Evolutionary conservation across 306 rosid genomes (phyloP).

Genomic region (Ochetophila trinervis): DNA sequence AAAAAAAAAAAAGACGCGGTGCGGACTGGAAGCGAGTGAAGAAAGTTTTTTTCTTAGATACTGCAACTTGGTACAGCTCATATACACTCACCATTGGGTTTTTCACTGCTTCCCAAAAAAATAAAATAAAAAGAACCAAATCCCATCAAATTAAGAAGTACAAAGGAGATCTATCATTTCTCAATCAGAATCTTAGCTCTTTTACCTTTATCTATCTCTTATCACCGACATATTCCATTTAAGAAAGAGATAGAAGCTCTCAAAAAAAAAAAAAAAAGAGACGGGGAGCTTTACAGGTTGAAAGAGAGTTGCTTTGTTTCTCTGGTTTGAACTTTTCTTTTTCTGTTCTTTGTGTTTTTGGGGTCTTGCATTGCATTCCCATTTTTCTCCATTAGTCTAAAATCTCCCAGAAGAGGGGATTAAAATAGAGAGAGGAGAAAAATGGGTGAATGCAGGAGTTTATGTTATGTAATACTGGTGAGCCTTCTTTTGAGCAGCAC

Average conservation of each 20-base stretch:
- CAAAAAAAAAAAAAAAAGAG: conserved; percentile 16
- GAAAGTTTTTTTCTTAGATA: not conserved
- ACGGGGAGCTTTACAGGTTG: conserved; percentile 3
- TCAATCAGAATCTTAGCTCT: conserved; percentile 15
- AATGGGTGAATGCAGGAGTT: conserved; percentile 40
- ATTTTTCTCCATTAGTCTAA: conserved; percentile 15
- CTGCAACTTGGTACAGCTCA: conserved; percentile 45
- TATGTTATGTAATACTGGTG: conserved; percentile 28
- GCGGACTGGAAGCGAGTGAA: not conserved
- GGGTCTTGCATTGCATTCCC: not conserved
- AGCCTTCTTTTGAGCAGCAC: conserved; percentile 43
- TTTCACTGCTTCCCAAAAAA: not conserved
- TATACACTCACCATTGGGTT: conserved; percentile 6
- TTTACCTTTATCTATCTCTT: not conserved
- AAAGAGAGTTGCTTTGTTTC: conserved; percentile 11
- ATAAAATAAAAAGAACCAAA: not conserved
- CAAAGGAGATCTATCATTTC: conserved; percentile 18
- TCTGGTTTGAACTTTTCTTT: conserved; percentile 10
- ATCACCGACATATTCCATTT: conserved; percentile 28
- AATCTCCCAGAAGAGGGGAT: not conserved
- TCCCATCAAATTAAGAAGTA: conserved; percentile 3
- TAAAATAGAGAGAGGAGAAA: conserved; percentile 17
- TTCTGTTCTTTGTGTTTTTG: not conserved
- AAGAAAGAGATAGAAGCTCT: conserved; percentile 14
- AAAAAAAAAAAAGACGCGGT: conserved; percentile 5